Conservation (phyloP, 768 basidiomycete species). For the Boletus reticulatus region DNA sequence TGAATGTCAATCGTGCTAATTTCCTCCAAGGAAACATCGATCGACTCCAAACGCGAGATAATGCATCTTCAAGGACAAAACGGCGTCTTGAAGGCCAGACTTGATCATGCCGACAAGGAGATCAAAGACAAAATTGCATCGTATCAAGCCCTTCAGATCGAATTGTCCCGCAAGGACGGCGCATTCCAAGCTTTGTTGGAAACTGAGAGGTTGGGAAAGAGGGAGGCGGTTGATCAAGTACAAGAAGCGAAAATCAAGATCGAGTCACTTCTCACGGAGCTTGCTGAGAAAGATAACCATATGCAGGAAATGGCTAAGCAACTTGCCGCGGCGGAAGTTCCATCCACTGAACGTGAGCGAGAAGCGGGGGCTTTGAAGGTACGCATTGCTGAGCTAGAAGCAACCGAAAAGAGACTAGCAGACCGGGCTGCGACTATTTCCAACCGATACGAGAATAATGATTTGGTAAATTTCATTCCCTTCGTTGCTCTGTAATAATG, state of each 20-base stretch:
- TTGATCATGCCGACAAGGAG: conserved; percentile 11
- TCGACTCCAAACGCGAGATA: conserved; percentile 16
- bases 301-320: conserved; percentile 21
- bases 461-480: conserved; percentile 40
- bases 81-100: conserved; percentile 9
- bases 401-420: conserved; percentile 27
- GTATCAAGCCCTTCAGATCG: conserved; percentile 18
- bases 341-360: conserved; percentile 25
- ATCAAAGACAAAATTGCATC: conserved; percentile 8
- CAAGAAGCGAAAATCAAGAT: conserved; percentile 18
- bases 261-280: conserved; percentile 21
- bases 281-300: conserved; percentile 19
- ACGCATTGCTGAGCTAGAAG: conserved; percentile 29
- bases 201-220: conserved; percentile 20
- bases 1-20: neutral
- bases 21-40: conserved; percentile 14
- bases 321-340: conserved; percentile 21
- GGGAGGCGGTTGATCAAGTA: conserved; percentile 18
- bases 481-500: conserved; percentile 10
- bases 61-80: conserved; percentile 24
- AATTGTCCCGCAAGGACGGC: conserved; percentile 28
- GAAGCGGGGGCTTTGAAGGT: conserved; percentile 22
- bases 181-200: conserved; percentile 20
- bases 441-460: conserved; percentile 42
- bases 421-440: conserved; percentile 28